Evolutionary conservation across 1,139 yeast species (phyloP).

Genomic region (Diutina catenulata): DNA sequence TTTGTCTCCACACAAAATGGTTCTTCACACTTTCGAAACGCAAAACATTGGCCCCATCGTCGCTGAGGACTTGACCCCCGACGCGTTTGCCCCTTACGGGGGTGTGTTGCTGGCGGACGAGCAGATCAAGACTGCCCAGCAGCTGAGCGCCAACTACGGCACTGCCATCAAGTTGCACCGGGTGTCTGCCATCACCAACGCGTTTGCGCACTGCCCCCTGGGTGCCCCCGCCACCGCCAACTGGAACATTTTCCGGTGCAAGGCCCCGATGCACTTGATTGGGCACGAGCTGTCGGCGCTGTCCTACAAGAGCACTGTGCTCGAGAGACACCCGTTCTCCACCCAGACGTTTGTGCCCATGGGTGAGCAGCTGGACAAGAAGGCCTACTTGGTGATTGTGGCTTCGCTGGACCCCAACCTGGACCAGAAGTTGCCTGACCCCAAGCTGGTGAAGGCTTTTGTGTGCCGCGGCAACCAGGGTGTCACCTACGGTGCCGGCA

Average conservation of each 20-base stretch:
- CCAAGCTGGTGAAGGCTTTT: constrained; percentile 50
- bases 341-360: constrained; percentile 86
- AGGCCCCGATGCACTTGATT: constrained; percentile 58
- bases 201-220: constrained; percentile 20
- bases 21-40: neutral
- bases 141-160: constrained; percentile 75
- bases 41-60: constrained; percentile 10
- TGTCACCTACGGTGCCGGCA: constrained; percentile 70
- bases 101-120: constrained; percentile 37
- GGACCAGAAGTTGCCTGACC: constrained; percentile 43
- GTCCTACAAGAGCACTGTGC: constrained; percentile 37
- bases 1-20: too few relatives aligned
- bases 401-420: constrained; percentile 41
- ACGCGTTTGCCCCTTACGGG: constrained; percentile 29
- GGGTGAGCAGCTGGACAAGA: constrained; percentile 44
- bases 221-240: constrained; percentile 42
- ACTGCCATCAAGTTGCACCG: constrained; percentile 71
- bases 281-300: constrained; percentile 8
- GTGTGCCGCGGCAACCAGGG: constrained; percentile 75
- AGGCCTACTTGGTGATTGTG: constrained; percentile 69
- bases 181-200: constrained; percentile 57
- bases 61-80: constrained; percentile 31
- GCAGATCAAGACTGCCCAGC: constrained; percentile 20
- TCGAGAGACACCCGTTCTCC: constrained; percentile 85
- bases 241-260: constrained; percentile 77